Evolutionary conservation across 169 alveolate species (phyloP).

Genomic region (Cryptosporidium bovis): DNA sequence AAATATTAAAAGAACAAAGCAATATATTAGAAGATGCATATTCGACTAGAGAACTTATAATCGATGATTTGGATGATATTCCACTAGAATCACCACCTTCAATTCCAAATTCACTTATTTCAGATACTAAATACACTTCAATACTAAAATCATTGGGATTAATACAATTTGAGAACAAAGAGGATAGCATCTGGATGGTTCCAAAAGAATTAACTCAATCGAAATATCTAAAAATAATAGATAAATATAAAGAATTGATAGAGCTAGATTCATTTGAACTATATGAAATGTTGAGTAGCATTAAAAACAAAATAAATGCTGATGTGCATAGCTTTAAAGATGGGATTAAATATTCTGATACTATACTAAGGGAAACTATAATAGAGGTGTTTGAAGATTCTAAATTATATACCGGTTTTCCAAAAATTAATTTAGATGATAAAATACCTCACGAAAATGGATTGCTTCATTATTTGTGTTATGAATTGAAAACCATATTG

Average conservation of each 20-base stretch:
- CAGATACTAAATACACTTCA: constrained; percentile 10
- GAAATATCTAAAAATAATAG: background rate
- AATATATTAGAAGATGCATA: constrained; percentile 30
- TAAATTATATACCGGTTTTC: background rate
- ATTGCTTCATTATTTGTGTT: constrained; percentile 16
- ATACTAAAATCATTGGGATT: constrained; percentile 33
- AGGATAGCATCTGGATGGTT: constrained; percentile 26
- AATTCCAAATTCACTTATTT: constrained; percentile 19
- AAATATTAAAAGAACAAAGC: constrained; percentile 18
- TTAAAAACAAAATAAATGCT: background rate
- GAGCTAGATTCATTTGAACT: constrained; percentile 19
- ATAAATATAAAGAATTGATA: constrained; percentile 1
- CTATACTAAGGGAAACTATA: constrained; percentile 11
- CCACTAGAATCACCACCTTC: constrained; percentile 52
- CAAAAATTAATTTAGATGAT: background rate
- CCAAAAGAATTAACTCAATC: constrained; percentile 44
- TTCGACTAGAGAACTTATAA: constrained; percentile 39
- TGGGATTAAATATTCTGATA: constrained; percentile 6
- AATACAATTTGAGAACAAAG: constrained; percentile 10
- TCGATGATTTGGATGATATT: constrained; percentile 46
- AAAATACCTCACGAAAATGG: constrained; percentile 32
- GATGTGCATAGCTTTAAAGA: background rate
- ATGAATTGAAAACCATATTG: constrained; percentile 28
- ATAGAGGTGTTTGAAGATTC: constrained; percentile 42
- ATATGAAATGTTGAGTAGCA: background rate